phyloP scores from a whole-genome alignment of 2,329 filamentous ascomycete genomes.

The Claviceps paspali region DNA sequence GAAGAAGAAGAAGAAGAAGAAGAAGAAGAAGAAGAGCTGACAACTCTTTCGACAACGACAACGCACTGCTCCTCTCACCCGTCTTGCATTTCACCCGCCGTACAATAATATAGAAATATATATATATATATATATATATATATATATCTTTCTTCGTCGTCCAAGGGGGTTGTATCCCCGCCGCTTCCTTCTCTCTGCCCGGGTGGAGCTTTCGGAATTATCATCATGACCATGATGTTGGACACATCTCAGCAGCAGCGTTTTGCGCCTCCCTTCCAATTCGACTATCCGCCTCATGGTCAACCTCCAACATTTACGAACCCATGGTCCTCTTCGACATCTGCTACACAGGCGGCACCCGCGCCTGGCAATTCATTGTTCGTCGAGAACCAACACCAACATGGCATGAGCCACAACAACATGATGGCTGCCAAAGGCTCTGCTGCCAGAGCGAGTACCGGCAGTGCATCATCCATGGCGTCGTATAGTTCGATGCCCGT shows the following conservation, averaged over 20 bases:
- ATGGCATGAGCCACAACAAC: conserved; percentile 37
- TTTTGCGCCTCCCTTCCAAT: conserved; percentile 59
- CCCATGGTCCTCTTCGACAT: conserved; percentile 57
- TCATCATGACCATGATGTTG: conserved; percentile 86
- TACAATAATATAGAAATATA: too few species aligned
- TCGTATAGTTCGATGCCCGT: conserved; percentile 60
- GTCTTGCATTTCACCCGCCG: neutral
- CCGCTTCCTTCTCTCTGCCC: neutral
- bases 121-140: too few species aligned
- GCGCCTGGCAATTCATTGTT: conserved; percentile 47
- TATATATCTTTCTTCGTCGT: neutral
- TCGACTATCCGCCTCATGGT: conserved; percentile 48
- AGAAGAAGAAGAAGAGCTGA: too few species aligned
- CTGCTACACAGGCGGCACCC: conserved; percentile 27
- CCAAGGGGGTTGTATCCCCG: too few species aligned
- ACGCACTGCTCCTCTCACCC: neutral
- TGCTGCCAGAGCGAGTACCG: conserved; percentile 40
- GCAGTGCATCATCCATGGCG: conserved; percentile 44
- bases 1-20: too few species aligned
- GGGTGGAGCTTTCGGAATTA: conserved; percentile 3
- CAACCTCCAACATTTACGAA: conserved; percentile 70
- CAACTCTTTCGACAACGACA: neutral
- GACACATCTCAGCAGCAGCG: conserved; percentile 66
- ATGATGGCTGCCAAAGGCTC: conserved; percentile 31
- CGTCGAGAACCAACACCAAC: conserved; percentile 34